Conservation (phyloP, 2,329 filamentous ascomycete species). For the Cadophora malorum region DNA sequence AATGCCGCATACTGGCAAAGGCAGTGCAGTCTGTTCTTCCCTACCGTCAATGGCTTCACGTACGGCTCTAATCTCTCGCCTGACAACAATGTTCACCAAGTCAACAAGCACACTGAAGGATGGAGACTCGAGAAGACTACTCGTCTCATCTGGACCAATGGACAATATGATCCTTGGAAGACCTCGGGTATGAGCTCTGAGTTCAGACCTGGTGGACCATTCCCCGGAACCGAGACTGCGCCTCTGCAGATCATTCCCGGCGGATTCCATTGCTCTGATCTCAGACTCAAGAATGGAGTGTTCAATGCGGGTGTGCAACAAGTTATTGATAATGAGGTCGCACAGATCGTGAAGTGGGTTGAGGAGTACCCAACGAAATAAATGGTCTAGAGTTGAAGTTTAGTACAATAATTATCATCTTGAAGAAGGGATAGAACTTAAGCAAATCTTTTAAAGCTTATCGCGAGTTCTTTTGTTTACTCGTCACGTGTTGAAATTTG, state of each 20-base stretch:
- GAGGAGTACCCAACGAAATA: conserved; percentile 49
- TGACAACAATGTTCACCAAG: conserved; percentile 53
- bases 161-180: conserved; percentile 65
- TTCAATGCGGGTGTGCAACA: conserved; percentile 55
- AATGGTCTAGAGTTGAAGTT: not conserved
- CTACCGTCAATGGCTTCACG: conserved; percentile 54
- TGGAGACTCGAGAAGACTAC: conserved; percentile 59
- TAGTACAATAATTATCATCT: not conserved
- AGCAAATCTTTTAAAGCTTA: too few species aligned
- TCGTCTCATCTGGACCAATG: conserved; percentile 64
- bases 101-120: conserved; percentile 62
- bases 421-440: not conserved
- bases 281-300: conserved; percentile 53
- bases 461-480: too few species aligned
- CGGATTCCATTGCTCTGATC: conserved; percentile 62
- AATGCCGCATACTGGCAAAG: conserved; percentile 59
- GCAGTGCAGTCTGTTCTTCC: conserved; percentile 63
- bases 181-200: conserved; percentile 58
- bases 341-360: conserved; percentile 60
- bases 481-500: too few species aligned
- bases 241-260: conserved; percentile 61
- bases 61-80: conserved; percentile 51
- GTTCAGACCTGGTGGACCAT: conserved; percentile 60
- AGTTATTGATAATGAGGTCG: conserved; percentile 57
- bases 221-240: conserved; percentile 52